Evolutionary conservation across 345 rosid species (phyloP).

Genomic region (Salix suchowensis): DNA sequence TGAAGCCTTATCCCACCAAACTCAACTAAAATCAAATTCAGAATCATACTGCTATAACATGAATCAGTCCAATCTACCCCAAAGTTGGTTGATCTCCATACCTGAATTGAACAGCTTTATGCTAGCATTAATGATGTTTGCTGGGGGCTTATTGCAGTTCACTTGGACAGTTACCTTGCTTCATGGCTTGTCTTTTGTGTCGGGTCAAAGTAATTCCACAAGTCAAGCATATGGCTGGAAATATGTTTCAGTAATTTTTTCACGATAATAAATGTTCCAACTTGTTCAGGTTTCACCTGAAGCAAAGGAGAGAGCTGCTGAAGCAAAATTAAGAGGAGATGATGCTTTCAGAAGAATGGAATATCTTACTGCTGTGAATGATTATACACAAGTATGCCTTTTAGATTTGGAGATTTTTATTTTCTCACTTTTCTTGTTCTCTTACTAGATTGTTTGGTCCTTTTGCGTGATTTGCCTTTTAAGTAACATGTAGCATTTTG

Average conservation of each 20-base stretch:
- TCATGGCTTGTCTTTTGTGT: background rate
- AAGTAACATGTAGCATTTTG: background rate
- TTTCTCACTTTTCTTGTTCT: background rate
- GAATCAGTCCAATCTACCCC: background rate
- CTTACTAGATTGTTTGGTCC: background rate
- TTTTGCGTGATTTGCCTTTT: background rate
- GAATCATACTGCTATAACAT: background rate
- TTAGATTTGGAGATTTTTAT: background rate
- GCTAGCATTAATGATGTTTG: background rate
- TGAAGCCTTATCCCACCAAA: background rate
- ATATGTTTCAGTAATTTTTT: background rate
- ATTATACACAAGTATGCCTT: slow-evolving; percentile 69
- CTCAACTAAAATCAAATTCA: background rate
- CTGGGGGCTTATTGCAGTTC: background rate
- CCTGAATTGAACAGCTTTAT: background rate
- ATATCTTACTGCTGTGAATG: slow-evolving; percentile 54
- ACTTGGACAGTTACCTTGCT: background rate
- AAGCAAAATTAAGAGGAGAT: slow-evolving; percentile 89
- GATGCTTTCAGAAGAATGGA: slow-evolving; percentile 69
- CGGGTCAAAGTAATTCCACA: background rate
- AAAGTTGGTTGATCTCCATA: background rate
- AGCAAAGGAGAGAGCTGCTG: slow-evolving; percentile 71
- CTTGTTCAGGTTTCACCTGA: slow-evolving; percentile 63
- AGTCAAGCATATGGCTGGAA: background rate
- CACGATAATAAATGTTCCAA: background rate